phyloP scores from a whole-genome alignment of 139 green algal genomes.

The Closterium sp. region DNA sequence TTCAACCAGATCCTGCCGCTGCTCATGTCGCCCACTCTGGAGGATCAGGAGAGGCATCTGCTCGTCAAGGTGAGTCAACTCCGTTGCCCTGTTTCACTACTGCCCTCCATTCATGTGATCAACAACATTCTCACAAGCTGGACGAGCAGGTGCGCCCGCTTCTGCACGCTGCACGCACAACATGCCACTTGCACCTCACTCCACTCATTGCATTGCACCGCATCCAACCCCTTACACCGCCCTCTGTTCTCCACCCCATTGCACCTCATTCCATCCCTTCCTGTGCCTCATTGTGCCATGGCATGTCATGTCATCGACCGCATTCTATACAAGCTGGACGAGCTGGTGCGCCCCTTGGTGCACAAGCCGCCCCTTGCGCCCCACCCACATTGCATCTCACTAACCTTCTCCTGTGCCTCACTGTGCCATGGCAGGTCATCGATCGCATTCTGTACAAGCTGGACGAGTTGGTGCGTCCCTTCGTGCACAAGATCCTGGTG shows the following conservation, averaged over 20 bases:
- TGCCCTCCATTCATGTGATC: too few species aligned
- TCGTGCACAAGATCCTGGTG: conserved; percentile 99
- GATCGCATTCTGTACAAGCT: conserved; percentile 97
- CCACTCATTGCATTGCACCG: too few species aligned
- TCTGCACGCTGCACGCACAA: conserved; percentile 94
- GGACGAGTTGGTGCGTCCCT: conserved; percentile 96
- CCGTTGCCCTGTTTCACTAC: conserved; percentile 62
- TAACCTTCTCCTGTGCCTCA: too few species aligned
- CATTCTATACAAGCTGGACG: conserved; percentile 97
- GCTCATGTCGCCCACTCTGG: conserved; percentile 96
- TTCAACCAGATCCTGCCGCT: conserved; percentile 99
- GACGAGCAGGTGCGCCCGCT: too few species aligned
- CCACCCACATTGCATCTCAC: too few species aligned
- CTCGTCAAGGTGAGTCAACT: conserved; percentile 73
- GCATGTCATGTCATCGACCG: conserved; percentile 75
- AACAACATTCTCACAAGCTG: too few species aligned
- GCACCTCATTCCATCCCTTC: not conserved
- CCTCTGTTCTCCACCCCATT: too few species aligned
- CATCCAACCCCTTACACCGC: too few species aligned
- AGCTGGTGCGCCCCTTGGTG: conserved; percentile 95
- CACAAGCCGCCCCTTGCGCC: too few species aligned
- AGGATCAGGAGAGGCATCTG: conserved; percentile 98
- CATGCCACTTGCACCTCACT: too few species aligned
- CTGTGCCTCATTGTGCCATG: not conserved
- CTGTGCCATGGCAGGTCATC: too few species aligned